Evolutionary conservation across 106 monocot genomes (phyloP), one percentile per base, ranked within the genome.

Genomic region (Dendrobium chrysotoxum): DNA sequence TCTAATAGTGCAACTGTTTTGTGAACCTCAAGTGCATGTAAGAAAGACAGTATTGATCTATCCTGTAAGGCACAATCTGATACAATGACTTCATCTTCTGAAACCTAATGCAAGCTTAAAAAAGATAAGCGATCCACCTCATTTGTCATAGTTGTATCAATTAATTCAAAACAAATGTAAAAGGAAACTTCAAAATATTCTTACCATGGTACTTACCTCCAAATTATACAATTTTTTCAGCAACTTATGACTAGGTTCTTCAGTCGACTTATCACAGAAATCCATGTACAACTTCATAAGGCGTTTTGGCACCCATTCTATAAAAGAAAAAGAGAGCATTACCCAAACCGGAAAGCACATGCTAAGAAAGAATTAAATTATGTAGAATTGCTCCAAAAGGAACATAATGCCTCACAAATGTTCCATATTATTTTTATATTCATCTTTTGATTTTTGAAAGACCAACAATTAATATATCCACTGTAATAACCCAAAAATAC

Each of bases 281-380:
- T 92, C 90, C 55, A 91, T 78, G 25, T 98, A 98, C 78, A 88
- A 68, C 83, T 92, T 95, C 87, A 95, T 87, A 58, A 95, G 83
- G 41, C 90, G 94, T 84, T 93, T 98, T 72, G 89, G 94, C 12
- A 91, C 89, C 98, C 98, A 98, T 82, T 88, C 98, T 98, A 81
- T 18, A 82, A 26, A 70, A 75, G 55, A 67, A 45, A 65, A 78
- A 79, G 7, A 16, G 39, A 73, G 28, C 53, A 74, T 41, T 20
- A 74, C 42, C 40, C 4, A 28, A 31, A 31, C 16, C 31, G 35
- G 16, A 31, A 71, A 64, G 64, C 21, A 64, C 0, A n/a, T 26
- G 26, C n/a, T 25, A 23, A 64, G 64, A 26, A 64, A 9, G 7
- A n/a, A 64, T 58, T 20, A 21, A 58, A 21, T 58, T 25, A 25